A percentile compares a stretch with the other conserved stretches of the same genome.
These are phyloP conservation scores for Aspergillus bombycis DNA, from an alignment of 2,329 filamentous ascomycete genomes.

Conservation along the genomic window DNA sequence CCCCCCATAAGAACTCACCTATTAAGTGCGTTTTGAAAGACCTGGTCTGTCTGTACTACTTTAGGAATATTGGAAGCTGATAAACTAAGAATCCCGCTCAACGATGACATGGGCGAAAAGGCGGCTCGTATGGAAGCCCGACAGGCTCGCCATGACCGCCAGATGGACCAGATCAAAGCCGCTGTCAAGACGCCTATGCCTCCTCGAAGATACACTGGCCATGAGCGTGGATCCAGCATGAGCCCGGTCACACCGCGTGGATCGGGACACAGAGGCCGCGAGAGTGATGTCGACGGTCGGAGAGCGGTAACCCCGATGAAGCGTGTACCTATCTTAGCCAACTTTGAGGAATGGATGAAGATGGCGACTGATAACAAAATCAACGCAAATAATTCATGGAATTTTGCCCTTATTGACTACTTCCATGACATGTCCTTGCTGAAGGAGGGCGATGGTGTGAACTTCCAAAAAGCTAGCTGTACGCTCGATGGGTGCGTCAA, in stretches of 20 bases:
- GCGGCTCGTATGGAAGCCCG: slow-evolving; percentile 83
- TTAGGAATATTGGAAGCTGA: slow-evolving; percentile 15
- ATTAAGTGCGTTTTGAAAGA: slow-evolving; percentile 46
- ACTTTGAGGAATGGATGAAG: slow-evolving; percentile 99
- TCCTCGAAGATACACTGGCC: slow-evolving; percentile 41
- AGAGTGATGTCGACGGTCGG: slow-evolving; percentile 62
- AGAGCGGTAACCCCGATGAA: slow-evolving; percentile 91
- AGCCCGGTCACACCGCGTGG: slow-evolving; percentile 56
- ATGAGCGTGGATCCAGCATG: slow-evolving; percentile 41
- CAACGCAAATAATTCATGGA: slow-evolving; percentile 98
- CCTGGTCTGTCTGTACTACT: background rate
- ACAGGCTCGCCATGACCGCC: slow-evolving; percentile 83
- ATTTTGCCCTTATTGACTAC: slow-evolving; percentile 99
- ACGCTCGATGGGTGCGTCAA: slow-evolving; percentile 98
- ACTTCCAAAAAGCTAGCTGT: slow-evolving; percentile 98
- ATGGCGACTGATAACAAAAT: slow-evolving; percentile 99
- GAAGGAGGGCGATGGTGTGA: slow-evolving; percentile 94
- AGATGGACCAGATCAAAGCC: slow-evolving; percentile 88
- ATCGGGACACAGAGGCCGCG: slow-evolving; percentile 38
- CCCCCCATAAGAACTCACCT: slow-evolving; percentile 56
- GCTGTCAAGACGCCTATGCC: slow-evolving; percentile 58
- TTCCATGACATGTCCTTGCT: slow-evolving; percentile 98
- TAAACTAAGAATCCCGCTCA: slow-evolving; percentile 77
- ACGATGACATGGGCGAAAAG: slow-evolving; percentile 93
- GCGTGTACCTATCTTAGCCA: slow-evolving; percentile 90